These are phyloP conservation scores for Raffaelea deltoideospora DNA, from an alignment of 2,329 filamentous ascomycete genomes.

Conservation along the genomic window DNA sequence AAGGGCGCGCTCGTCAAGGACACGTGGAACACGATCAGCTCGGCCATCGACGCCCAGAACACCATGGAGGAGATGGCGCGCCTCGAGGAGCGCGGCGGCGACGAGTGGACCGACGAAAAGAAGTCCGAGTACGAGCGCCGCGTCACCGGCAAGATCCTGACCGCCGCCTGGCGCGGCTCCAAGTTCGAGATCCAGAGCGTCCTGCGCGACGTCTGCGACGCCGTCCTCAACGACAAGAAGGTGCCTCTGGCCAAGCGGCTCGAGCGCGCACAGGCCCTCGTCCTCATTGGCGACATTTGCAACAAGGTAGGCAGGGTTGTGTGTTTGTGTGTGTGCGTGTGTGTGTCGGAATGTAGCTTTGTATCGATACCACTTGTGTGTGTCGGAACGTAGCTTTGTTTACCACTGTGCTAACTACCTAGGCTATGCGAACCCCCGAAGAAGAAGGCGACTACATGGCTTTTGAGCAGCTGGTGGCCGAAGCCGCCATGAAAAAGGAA, in stretches of 20 bases:
- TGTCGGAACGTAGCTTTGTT: background rate
- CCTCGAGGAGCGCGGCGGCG: slow-evolving; percentile 83
- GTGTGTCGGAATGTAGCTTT: too few species aligned
- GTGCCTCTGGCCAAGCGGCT: slow-evolving; percentile 72
- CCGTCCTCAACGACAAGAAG: slow-evolving; percentile 64
- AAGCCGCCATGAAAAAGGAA: slow-evolving; percentile 95
- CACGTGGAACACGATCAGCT: slow-evolving; percentile 94
- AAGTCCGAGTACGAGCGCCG: slow-evolving; percentile 88
- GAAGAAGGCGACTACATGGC: slow-evolving; percentile 98
- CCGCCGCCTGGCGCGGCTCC: slow-evolving; percentile 87
- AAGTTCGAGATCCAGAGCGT: slow-evolving; percentile 98
- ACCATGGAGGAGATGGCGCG: slow-evolving; percentile 99
- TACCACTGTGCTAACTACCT: slow-evolving; percentile 5
- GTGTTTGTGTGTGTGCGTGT: too few species aligned
- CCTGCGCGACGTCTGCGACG: slow-evolving; percentile 84
- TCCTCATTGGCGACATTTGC: slow-evolving; percentile 81
- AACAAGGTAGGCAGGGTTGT: slow-evolving; percentile 66
- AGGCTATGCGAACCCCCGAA: slow-evolving; percentile 81
- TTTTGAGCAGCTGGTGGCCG: slow-evolving; percentile 94
- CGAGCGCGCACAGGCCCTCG: slow-evolving; percentile 78
- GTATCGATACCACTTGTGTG: too few species aligned
- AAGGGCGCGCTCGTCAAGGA: slow-evolving; percentile 96
- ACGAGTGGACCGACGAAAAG: slow-evolving; percentile 97
- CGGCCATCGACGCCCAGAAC: slow-evolving; percentile 91
- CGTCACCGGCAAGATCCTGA: slow-evolving; percentile 95